These are phyloP conservation scores for Rhizopogon roseolus DNA, from an alignment of 768 basidiomycete species.

Conservation along the genomic window DNA sequence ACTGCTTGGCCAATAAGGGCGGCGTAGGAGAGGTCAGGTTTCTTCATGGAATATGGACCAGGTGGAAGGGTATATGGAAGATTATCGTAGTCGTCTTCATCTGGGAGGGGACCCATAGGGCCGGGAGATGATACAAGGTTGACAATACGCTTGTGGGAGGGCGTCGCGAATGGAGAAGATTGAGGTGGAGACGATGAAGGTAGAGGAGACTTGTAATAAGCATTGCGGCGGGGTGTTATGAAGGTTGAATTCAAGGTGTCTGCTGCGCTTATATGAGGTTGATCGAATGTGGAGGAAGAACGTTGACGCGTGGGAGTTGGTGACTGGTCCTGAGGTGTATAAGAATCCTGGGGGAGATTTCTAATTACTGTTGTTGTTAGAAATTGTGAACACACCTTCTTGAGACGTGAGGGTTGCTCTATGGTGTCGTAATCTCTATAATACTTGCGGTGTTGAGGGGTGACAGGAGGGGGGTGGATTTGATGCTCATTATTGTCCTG, in stretches of 20 bases:
- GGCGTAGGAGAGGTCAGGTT: conserved; percentile 89
- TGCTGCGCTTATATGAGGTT: conserved; percentile 21
- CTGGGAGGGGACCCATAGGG: conserved; percentile 62
- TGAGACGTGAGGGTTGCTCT: conserved; percentile 26
- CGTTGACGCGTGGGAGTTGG: conserved; percentile 37
- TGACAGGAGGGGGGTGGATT: conserved; percentile 36
- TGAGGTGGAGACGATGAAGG: conserved; percentile 59
- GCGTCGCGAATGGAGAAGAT: conserved; percentile 62
- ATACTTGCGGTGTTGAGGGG: conserved; percentile 58
- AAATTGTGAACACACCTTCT: conserved; percentile 16
- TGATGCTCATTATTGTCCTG: conserved; percentile 27
- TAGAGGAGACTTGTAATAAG: conserved; percentile 42
- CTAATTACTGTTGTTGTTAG: conserved; percentile 1
- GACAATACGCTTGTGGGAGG: conserved; percentile 47
- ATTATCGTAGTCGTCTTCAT: conserved; percentile 60
- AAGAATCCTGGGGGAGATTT: conserved; percentile 10
- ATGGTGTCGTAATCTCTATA: conserved; percentile 41
- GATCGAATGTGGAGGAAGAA: conserved; percentile 25
- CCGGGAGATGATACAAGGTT: conserved; percentile 85
- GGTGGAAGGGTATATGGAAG: conserved; percentile 77
- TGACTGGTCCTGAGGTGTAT: conserved; percentile 37
- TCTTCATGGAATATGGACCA: conserved; percentile 74
- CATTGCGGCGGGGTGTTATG: conserved; percentile 46
- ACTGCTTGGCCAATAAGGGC: conserved; percentile 95
- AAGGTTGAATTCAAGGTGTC: conserved; percentile 35